Evolutionary conservation across 176 grass and related monocot species (phyloP), one percentile per base, ranked within the genome.

Genomic region (Aegilops bicornis): DNA sequence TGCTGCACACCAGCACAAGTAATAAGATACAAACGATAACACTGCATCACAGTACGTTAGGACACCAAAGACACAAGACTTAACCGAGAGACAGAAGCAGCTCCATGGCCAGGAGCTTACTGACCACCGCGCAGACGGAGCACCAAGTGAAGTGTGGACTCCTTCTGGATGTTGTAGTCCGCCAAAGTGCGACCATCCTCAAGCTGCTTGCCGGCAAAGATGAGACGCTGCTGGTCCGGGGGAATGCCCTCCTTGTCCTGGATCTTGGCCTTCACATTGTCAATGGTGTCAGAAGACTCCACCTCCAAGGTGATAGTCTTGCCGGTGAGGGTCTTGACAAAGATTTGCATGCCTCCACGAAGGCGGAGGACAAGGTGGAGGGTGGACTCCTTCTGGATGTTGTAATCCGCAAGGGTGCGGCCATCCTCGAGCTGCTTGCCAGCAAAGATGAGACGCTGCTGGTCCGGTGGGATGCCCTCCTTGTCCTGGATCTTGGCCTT

Each of bases 81-180:
- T 45, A 45, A 39, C 37, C 37, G 7, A 8, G 37, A 39, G 37
- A 42, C 37, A 10, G 37, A 40, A 40, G 37, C 37, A 40, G 37
- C 13, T 50, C 47, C 47, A 50, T 12, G 10, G 42, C 11, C 42
- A 45, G 42, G 42, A 12, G 11, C 11, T 45, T 45, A 45, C 10
- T 45, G 42, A 4, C 68, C 68, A 33, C 64, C 64, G 17, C 64
- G 64, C 5, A 67, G 64, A 1, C 64, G 29, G 29, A 68, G 66
- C 6, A 97, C 91, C 33, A 97, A 65, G 83, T 92, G 91, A n/a
- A 97, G 85, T 36, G 94, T 93, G 29, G 89, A 97, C 79, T 97
- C 94, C 89, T 97, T 94, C 87, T 97, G 94, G 76, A 97, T 97
- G 89, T 94, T 97, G 90, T 97, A 97, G 84, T 97, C 94, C 4